phyloP scores from a whole-genome alignment of 73 alveolate species.

The Uronychia setigera region DNA sequence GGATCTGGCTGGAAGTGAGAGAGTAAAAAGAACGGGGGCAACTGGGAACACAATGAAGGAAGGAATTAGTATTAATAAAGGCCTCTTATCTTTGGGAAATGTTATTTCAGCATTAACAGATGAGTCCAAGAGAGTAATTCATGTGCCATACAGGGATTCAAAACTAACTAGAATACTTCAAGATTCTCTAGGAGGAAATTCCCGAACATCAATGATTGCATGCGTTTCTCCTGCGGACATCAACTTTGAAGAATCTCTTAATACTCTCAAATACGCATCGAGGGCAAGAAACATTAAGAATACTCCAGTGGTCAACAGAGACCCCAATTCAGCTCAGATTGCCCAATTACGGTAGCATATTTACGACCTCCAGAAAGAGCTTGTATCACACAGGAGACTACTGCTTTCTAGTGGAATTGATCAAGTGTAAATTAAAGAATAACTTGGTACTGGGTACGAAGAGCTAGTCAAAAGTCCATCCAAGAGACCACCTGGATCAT shows the following conservation, averaged over 20 bases:
- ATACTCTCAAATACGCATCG: constrained; percentile 95
- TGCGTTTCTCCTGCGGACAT: constrained; percentile 96
- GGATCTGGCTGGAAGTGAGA: constrained; percentile 99
- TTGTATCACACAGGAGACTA: constrained; percentile 71
- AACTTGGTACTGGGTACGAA: background rate
- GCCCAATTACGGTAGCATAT: constrained; percentile 85
- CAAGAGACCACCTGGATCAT: background rate
- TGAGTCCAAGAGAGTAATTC: constrained; percentile 78
- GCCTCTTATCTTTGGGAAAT: constrained; percentile 94
- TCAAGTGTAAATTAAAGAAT: background rate
- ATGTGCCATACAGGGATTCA: constrained; percentile 98
- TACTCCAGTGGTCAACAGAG: constrained; percentile 86
- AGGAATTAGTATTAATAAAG: constrained; percentile 94
- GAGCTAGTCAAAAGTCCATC: background rate
- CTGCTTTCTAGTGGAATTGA: constrained; percentile 74
- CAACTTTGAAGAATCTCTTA: constrained; percentile 95
- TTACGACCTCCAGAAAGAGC: constrained; percentile 90
- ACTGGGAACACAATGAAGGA: constrained; percentile 87
- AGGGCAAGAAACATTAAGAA: constrained; percentile 95
- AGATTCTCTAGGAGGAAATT: constrained; percentile 98
- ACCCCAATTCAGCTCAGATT: constrained; percentile 83
- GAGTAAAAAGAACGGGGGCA: constrained; percentile 92
- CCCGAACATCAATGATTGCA: constrained; percentile 95
- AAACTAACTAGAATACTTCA: constrained; percentile 96
- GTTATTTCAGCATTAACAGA: constrained; percentile 94